Percentiles rank a stretch among this genome's conserved stretches.
These are phyloP conservation scores for Fusarium praegraminearum DNA, from an alignment of 2,329 filamentous ascomycete genomes.

Conservation along the genomic window DNA sequence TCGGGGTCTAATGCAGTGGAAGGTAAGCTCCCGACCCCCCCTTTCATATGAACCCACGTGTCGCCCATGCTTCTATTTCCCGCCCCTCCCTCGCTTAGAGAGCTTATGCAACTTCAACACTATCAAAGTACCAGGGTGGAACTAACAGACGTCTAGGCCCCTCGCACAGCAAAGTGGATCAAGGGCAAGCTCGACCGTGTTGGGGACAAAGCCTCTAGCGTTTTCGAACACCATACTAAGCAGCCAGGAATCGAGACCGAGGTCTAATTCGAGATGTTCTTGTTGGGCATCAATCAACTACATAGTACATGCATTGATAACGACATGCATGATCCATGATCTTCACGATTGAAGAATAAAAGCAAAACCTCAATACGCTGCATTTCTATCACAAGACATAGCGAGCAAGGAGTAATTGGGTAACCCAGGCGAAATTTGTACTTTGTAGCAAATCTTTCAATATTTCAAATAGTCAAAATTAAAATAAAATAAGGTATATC, in stretches of 20 bases:
- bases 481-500: constrained; percentile 38
- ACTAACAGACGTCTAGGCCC: constrained; percentile 48
- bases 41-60: constrained; percentile 9
- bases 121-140: constrained; percentile 1
- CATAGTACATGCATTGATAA: background rate
- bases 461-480: constrained; percentile 23
- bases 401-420: constrained; percentile 27
- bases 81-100: constrained; percentile 7
- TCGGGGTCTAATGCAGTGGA: constrained; percentile 80
- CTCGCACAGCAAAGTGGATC: constrained; percentile 63
- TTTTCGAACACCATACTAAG: constrained; percentile 71
- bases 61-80: constrained; percentile 17
- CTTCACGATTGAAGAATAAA: background rate
- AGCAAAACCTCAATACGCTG: background rate
- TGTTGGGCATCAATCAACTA: constrained; percentile 2
- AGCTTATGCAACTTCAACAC: constrained; percentile 8
- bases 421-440: background rate
- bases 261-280: constrained; percentile 58
- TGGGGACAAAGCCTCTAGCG: constrained; percentile 67
- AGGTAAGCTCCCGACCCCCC: constrained; percentile 48
- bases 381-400: constrained; percentile 5
- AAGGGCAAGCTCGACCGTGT: constrained; percentile 67
- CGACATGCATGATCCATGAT: background rate
- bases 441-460: constrained; percentile 1
- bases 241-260: constrained; percentile 75